Base-by-base conservation (phyloP, 2,329 filamentous ascomycete species). In the Pseudogymnoascus sp. region DNA sequence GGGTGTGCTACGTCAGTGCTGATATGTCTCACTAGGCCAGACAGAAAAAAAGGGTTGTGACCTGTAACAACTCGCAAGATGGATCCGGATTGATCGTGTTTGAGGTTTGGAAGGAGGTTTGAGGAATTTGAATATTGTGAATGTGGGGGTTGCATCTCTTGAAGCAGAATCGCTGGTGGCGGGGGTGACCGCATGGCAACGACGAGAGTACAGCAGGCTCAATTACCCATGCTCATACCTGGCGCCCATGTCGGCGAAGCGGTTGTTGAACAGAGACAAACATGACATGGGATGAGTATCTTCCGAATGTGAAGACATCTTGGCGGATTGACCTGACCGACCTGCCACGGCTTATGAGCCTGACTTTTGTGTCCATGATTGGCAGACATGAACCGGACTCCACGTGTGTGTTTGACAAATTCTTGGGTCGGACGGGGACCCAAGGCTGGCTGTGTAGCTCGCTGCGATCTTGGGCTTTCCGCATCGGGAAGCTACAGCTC, bases 331-430 rank as follows among this genome's bases (percentile, higher is more conserved):
- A n/a, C n/a, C 21, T 16, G 37, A 16, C 42, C 5, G 26, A 54
- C 47, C 47, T 54, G 26, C 47, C 47, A 54, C 4, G 47, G 26
- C n/a, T 34, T 54, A 29, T 54, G 47, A 31, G 47, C 26, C 4
- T 34, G 14, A 18, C 26, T 54, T 31, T 16, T 16, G 14, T 16
- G 18, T 4, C 26, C 47, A 31, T 54, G 47, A 54, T 54, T 54
- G 47, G 47, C 47, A 54, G 26, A 12, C 4, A 54, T 18, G 26
- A 18, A 23, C 47, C 47, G 7, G n/a, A 31, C 31, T 12, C n/a
- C 47, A 54, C 47, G 47, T 54, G 47, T 54, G n/a, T 16, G 47
- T 31, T 31, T 54, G 47, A 54, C 47, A 34, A 54, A 54, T 54
- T 31, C n/a, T 54, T 31, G 47, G 47, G 47, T 54, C n/a, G 21